Conservation (phyloP, 257 asterid species). For the Buddleja alternifolia region DNA sequence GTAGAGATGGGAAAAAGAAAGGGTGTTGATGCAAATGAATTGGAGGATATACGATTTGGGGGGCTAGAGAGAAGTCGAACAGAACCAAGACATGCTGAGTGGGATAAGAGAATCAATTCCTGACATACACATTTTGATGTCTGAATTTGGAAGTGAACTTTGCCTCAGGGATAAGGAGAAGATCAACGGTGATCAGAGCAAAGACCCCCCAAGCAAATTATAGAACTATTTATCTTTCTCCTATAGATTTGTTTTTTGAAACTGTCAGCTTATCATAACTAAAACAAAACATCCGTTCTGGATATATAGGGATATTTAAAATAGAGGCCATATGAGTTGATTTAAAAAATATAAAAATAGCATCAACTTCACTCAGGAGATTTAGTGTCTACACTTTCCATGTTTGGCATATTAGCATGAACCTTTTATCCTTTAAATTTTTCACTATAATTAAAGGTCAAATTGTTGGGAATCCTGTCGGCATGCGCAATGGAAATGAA, state of each 20-base stretch:
- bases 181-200: not conserved
- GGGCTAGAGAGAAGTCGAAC: slow-evolving; percentile 45
- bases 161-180: slow-evolving; percentile 24
- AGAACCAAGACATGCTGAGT: slow-evolving; percentile 24
- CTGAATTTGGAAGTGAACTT: slow-evolving; percentile 25
- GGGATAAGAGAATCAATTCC: slow-evolving; percentile 21
- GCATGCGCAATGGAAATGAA: too few species aligned
- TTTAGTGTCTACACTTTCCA: too few species aligned
- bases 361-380: too few species aligned
- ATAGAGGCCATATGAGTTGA: not conserved
- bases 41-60: slow-evolving; percentile 39
- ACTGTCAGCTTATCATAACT: not conserved
- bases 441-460: too few species aligned
- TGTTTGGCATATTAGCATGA: too few species aligned
- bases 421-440: too few species aligned
- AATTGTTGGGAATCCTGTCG: too few species aligned
- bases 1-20: slow-evolving; percentile 40
- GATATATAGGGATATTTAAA: not conserved
- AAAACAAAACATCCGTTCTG: not conserved
- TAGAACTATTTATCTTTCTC: too few species aligned
- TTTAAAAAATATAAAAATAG: too few species aligned
- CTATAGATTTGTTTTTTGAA: not conserved
- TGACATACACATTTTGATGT: slow-evolving; percentile 4
- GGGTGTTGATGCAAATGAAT: slow-evolving; percentile 31
- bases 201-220: too few species aligned